Evolutionary conservation across 2,329 filamentous ascomycete species (phyloP).

Genomic region (Pseudocercospora macadamiae): DNA sequence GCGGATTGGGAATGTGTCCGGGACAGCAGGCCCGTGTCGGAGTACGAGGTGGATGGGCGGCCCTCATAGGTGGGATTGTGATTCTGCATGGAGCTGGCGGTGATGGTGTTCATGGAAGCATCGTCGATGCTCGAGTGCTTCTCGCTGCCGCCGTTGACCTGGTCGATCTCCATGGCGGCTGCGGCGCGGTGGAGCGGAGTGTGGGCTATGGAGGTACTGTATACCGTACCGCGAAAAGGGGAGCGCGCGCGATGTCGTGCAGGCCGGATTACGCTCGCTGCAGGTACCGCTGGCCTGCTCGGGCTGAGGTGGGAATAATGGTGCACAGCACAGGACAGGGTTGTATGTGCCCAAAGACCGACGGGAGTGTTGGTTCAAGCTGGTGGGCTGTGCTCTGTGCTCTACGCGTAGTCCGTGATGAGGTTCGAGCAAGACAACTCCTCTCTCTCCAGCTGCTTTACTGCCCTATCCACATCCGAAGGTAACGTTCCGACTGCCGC

Average conservation of each 20-base stretch:
- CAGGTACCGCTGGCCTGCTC: constrained; percentile 9
- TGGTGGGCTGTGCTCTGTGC: too few species aligned
- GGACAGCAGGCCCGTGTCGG: constrained; percentile 50
- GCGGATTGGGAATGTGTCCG: constrained; percentile 49
- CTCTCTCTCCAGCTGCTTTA: neutral
- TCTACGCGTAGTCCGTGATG: too few species aligned
- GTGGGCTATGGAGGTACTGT: constrained; percentile 12
- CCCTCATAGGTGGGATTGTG: constrained; percentile 43
- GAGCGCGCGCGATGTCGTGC: constrained; percentile 1
- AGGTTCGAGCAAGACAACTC: too few species aligned
- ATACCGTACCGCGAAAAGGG: neutral
- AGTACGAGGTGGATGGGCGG: constrained; percentile 59
- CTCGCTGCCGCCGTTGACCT: constrained; percentile 15
- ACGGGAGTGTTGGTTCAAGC: too few species aligned
- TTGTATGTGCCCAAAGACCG: too few species aligned
- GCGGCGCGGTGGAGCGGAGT: constrained; percentile 20
- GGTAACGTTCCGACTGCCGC: neutral
- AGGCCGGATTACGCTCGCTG: neutral
- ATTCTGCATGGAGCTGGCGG: constrained; percentile 43
- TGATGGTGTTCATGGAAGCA: constrained; percentile 53
- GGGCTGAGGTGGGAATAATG: neutral
- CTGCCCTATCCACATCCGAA: too few species aligned
- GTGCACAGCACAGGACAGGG: neutral
- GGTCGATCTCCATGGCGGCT: constrained; percentile 26
- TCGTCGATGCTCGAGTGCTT: constrained; percentile 45